These are phyloP conservation scores for Hypholoma sublateritium DNA, from an alignment of 768 basidiomycete species.

Conservation along the genomic window DNA sequence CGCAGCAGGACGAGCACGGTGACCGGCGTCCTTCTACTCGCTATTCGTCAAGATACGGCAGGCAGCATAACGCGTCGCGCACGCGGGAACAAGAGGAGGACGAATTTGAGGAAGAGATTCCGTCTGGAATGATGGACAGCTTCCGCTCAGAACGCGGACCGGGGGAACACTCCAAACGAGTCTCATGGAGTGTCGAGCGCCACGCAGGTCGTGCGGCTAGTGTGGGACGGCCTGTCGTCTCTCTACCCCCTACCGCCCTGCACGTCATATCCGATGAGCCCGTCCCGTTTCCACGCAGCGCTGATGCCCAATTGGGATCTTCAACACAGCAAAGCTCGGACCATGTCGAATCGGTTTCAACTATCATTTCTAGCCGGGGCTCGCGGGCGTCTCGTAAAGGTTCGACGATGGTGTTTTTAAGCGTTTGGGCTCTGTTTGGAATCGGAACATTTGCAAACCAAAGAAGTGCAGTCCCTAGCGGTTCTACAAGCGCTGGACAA, in stretches of 20 bases:
- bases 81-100: slow-evolving; percentile 13
- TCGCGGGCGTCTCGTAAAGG: slow-evolving; percentile 71
- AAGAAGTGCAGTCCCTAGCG: slow-evolving; percentile 24
- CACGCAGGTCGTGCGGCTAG: slow-evolving; percentile 42
- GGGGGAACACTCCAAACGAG: slow-evolving; percentile 45
- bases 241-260: slow-evolving; percentile 31
- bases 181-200: slow-evolving; percentile 70
- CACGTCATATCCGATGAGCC: slow-evolving; percentile 35
- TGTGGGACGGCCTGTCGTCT: slow-evolving; percentile 37
- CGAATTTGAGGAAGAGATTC: slow-evolving; percentile 40
- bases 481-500: slow-evolving; percentile 39
- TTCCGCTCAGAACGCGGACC: slow-evolving; percentile 72
- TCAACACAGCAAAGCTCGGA: background rate
- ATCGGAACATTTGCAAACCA: slow-evolving; percentile 49
- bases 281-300: slow-evolving; percentile 1
- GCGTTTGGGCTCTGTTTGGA: slow-evolving; percentile 73
- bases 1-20: slow-evolving; percentile 54
- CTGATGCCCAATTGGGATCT: slow-evolving; percentile 5
- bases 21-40: slow-evolving; percentile 19
- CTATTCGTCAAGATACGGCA: slow-evolving; percentile 8
- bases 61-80: slow-evolving; percentile 14
- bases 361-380: slow-evolving; percentile 28
- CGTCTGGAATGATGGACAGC: slow-evolving; percentile 66
- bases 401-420: slow-evolving; percentile 80
- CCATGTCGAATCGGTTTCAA: slow-evolving; percentile 11